Percentiles rank a stretch among this genome's conserved stretches.
These are phyloP conservation scores for Lipomyces mesembrius DNA, from an alignment of 805 yeast species.

Conservation along the genomic window DNA sequence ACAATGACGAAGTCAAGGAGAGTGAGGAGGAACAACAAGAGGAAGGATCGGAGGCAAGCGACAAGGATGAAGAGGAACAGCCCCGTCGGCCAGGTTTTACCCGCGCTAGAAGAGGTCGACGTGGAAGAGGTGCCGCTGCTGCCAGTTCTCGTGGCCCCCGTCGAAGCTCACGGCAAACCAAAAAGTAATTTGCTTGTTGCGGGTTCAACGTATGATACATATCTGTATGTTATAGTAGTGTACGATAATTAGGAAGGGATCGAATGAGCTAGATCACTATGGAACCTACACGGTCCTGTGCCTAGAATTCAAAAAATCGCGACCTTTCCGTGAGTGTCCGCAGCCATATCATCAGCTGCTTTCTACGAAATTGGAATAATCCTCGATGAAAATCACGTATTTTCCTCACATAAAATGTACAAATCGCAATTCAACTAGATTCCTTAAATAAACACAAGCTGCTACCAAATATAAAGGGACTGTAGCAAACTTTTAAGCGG, in stretches of 20 bases:
- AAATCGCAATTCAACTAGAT: background rate
- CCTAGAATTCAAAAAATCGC: no score
- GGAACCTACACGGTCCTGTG: no score
- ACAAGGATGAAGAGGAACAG: constrained; percentile 29
- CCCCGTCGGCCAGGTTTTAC: constrained; percentile 13
- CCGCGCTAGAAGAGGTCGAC: constrained; percentile 19
- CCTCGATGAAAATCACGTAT: no score
- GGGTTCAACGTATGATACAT: background rate
- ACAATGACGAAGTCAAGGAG: constrained; percentile 16
- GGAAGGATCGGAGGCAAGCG: constrained; percentile 14
- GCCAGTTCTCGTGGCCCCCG: constrained; percentile 22
- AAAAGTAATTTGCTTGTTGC: constrained; percentile 3
- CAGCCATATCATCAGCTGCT: no score
- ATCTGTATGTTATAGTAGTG: no score
- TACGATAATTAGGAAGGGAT: no score
- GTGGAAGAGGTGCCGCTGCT: constrained; percentile 16
- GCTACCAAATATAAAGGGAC: background rate
- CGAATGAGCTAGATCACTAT: no score
- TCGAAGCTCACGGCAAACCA: constrained; percentile 13
- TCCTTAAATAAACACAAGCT: background rate
- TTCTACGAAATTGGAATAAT: no score
- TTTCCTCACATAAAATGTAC: no score
- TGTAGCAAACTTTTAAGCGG: constrained; percentile 17
- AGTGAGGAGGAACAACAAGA: constrained; percentile 17
- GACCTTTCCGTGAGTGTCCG: no score